Evolutionary conservation across 805 yeast species (phyloP), one percentile per base, ranked within the genome.

Genomic region (Clavispora asparagi): DNA sequence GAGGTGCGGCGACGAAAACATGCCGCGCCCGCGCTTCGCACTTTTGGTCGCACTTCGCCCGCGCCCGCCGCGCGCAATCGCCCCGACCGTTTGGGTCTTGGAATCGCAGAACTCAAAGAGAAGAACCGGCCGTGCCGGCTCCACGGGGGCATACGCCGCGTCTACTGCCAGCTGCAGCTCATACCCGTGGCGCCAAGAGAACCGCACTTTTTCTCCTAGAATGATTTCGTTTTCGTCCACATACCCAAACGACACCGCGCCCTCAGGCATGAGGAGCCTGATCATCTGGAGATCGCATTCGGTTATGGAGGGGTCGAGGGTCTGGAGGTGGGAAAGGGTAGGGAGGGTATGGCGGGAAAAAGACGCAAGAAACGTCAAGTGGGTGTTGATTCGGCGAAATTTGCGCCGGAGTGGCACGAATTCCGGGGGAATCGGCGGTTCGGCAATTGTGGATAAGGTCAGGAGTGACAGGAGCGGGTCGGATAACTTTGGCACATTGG

Each of bases 81-180:
- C 60, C 0, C 69, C 66, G 62, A 76, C 37, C 68, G 76, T 70
- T 72, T 78, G 53, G 68, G 79, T 55, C 70, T 77, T 56, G 12
- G 85, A 87, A 61, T 91, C 96, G 14, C 79, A 72, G 61, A 91
- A 87, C 52, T 85, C 91, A 58, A 91, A 85, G 1, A 87, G 71
- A 26, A 91, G 68, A 8, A 87, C 57, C 52, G 83, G 90, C 17
- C 74, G 70, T 10, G 58, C 60, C 6, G 56, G 59, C 19, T 32
- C 36, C 19, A 16, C 36, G 3, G 36, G 36, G 19, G 36, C 84
- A 36, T 78, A 70, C 42, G 70, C 82, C 3, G 85, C 86, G 41
- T 74, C 75, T 2, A 62, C 48, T 8, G 65, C 36, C 17, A 16
- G 19, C 7, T 32, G 36, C 36, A 32, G 72, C 19, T 59, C 51